Evolutionary conservation across 495 filamentous ascomycete species (phyloP).

Genomic region (Aspergillus sparsus): DNA sequence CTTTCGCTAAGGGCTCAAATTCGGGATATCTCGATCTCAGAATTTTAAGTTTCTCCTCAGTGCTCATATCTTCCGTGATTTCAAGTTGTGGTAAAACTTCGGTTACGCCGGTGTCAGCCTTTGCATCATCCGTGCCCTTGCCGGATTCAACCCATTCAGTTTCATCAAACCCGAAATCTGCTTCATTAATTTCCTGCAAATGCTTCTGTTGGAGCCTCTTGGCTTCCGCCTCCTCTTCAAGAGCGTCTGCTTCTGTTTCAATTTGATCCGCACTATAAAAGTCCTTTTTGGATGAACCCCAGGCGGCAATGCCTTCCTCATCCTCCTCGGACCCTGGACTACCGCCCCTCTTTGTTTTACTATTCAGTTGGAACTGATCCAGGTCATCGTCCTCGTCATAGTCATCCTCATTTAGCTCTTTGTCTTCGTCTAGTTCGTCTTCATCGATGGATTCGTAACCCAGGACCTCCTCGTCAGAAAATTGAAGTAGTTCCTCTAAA

Average conservation of each 20-base stretch:
- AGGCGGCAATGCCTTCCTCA: slow-evolving; percentile 74
- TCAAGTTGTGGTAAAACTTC: slow-evolving; percentile 82
- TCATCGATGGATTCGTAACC: slow-evolving; percentile 57
- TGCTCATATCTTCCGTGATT: slow-evolving; percentile 75
- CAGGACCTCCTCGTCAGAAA: slow-evolving; percentile 87
- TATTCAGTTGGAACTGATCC: slow-evolving; percentile 24
- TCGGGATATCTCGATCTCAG: slow-evolving; percentile 84
- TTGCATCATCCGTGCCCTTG: slow-evolving; percentile 38
- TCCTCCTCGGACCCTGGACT: slow-evolving; percentile 30
- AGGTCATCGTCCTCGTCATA: slow-evolving; percentile 41
- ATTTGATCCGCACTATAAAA: slow-evolving; percentile 91
- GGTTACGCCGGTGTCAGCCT: slow-evolving; percentile 58
- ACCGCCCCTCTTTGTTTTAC: slow-evolving; percentile 28
- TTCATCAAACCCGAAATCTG: slow-evolving; percentile 91
- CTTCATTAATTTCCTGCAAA: slow-evolving; percentile 77
- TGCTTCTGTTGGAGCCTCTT: slow-evolving; percentile 86
- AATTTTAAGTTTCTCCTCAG: slow-evolving; percentile 73
- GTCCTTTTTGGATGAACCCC: slow-evolving; percentile 84
- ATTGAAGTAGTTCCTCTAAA: slow-evolving; percentile 60
- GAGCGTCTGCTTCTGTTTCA: slow-evolving; percentile 86
- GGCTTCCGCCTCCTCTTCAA: slow-evolving; percentile 91
- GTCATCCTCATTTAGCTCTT: slow-evolving; percentile 46
- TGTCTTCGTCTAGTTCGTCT: slow-evolving; percentile 56
- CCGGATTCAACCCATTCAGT: slow-evolving; percentile 69
- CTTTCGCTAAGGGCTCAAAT: slow-evolving; percentile 80